Evolutionary conservation across 2,329 filamentous ascomycete genomes (phyloP).

Genomic region (Phialemoniopsis sp.): DNA sequence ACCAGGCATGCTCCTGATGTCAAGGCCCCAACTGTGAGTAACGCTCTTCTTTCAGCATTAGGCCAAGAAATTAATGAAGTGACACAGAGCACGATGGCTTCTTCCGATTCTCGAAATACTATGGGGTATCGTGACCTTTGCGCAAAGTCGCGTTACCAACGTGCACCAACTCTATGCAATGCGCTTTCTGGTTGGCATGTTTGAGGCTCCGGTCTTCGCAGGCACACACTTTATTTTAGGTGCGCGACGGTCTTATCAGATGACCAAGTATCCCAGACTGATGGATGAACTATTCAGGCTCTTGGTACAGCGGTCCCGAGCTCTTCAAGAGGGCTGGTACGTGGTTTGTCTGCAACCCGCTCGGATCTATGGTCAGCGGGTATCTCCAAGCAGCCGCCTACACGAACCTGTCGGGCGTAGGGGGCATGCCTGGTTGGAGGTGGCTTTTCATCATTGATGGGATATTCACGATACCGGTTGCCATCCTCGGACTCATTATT

Average conservation of each 20-base stretch:
- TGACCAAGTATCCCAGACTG: too few species aligned
- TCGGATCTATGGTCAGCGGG: conserved; percentile 21
- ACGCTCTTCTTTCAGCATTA: too few species aligned
- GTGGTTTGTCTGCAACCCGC: conserved; percentile 14
- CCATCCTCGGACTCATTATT: conserved; percentile 44
- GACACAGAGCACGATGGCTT: conserved; percentile 21
- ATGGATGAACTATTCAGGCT: too few species aligned
- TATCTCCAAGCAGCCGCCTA: conserved; percentile 49
- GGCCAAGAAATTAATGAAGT: not conserved
- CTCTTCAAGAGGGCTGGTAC: conserved; percentile 9
- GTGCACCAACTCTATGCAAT: conserved; percentile 22
- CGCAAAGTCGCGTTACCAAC: conserved; percentile 19
- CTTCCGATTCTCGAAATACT: conserved; percentile 22
- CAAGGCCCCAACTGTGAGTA: conserved; percentile 19
- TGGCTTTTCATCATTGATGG: conserved; percentile 58
- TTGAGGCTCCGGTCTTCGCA: conserved; percentile 24
- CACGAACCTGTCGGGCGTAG: conserved; percentile 43
- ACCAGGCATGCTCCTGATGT: conserved; percentile 23
- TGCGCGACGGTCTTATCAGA: too few species aligned
- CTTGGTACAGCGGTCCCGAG: conserved; percentile 14
- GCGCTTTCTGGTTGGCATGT: conserved; percentile 23
- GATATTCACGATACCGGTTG: conserved; percentile 51
- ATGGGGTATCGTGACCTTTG: conserved; percentile 25
- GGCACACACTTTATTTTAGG: conserved; percentile 25
- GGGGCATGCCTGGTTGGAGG: conserved; percentile 44